Evolutionary conservation across 2,329 filamentous ascomycete species (phyloP).

Genomic region (Trichoderma lentiforme): DNA sequence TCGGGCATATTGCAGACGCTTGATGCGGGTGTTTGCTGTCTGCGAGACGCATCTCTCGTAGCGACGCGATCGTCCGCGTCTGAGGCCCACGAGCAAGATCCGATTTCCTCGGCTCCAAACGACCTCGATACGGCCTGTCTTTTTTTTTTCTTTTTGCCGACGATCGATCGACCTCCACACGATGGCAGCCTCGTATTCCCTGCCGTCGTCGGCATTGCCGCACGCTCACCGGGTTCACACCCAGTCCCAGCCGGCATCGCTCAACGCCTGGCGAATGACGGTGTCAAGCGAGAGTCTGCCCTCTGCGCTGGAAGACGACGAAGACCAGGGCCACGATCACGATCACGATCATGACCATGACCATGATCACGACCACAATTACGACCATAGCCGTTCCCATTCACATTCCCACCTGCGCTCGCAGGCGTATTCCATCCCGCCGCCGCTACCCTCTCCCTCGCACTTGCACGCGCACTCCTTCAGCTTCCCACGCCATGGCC

Average conservation of each 20-base stretch:
- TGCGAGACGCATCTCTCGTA: conserved; percentile 18
- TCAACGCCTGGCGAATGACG: conserved; percentile 39
- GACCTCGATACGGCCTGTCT: not conserved
- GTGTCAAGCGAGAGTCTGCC: conserved; percentile 34
- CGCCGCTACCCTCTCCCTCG: not conserved
- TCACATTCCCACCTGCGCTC: not conserved
- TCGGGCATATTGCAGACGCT: not conserved
- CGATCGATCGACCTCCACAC: not conserved
- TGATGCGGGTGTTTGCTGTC: not conserved
- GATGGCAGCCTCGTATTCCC: conserved; percentile 52
- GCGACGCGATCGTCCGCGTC: not conserved
- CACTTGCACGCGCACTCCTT: conserved; percentile 28
- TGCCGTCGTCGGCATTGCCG: conserved; percentile 50
- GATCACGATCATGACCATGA: conserved; percentile 26
- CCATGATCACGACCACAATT: conserved; percentile 29
- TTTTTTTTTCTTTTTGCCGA: not conserved
- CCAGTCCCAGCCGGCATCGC: conserved; percentile 37
- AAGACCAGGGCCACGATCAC: conserved; percentile 28
- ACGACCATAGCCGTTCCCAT: conserved; percentile 27
- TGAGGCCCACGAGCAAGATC: not conserved
- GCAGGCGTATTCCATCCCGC: conserved; percentile 26
- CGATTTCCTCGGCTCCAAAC: not conserved
- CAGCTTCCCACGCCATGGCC: conserved; percentile 29
- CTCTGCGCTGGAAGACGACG: conserved; percentile 31
- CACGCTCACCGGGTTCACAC: conserved; percentile 46